These are phyloP conservation scores for Botrytis aclada DNA, from an alignment of 2,329 filamentous ascomycete genomes.

Conservation along the genomic window DNA sequence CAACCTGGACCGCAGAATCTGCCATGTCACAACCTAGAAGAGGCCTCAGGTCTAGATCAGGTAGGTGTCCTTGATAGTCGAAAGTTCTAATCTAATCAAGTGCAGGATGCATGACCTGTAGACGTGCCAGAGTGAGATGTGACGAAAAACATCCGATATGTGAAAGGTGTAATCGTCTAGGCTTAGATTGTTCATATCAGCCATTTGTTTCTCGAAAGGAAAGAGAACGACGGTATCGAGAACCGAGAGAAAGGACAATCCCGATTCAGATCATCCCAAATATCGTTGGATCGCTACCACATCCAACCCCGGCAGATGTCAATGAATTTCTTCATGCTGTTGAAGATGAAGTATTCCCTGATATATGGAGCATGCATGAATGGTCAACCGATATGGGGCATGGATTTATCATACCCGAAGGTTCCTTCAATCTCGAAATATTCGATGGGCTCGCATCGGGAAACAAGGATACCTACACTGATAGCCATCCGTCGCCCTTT, in stretches of 20 bases:
- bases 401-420: not conserved
- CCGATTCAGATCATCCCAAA: not conserved
- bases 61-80: not conserved
- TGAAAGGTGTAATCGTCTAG: conserved; percentile 3
- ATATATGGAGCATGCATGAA: conserved; percentile 1
- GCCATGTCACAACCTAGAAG: not conserved
- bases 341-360: not conserved
- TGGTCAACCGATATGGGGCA: not conserved
- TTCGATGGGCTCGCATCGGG: not conserved
- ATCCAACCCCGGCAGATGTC: not conserved
- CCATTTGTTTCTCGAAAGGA: not conserved
- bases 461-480: not conserved
- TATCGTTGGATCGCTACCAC: not conserved
- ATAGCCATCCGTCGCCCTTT: not conserved
- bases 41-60: not conserved
- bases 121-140: conserved; percentile 13
- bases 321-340: not conserved
- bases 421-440: not conserved
- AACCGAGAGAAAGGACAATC: not conserved
- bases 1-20: not conserved
- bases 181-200: not conserved
- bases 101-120: conserved; percentile 14
- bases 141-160: conserved; percentile 10
- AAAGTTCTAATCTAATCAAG: not conserved
- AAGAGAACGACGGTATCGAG: not conserved